Evolutionary conservation across 2,329 filamentous ascomycete species (phyloP).

Genomic region (Stagonosporopsis chrysanthemi): DNA sequence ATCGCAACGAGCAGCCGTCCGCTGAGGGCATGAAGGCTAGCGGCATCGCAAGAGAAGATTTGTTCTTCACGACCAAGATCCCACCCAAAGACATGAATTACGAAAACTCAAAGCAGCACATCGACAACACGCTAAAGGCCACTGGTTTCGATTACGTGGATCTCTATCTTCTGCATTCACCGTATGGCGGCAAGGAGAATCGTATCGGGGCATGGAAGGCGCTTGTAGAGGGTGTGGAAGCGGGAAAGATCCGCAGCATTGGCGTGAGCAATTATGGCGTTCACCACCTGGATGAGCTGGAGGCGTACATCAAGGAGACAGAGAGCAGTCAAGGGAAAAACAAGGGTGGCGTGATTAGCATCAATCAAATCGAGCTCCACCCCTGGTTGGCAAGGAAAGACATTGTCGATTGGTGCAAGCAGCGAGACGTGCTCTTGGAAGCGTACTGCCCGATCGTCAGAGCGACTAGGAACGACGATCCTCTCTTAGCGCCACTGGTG

Average conservation of each 20-base stretch:
- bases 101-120: constrained; percentile 67
- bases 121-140: constrained; percentile 59
- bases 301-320: constrained; percentile 64
- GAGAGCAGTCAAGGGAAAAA: constrained; percentile 70
- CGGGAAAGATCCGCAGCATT: constrained; percentile 60
- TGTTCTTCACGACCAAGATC: constrained; percentile 79
- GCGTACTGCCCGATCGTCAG: constrained; percentile 58
- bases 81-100: constrained; percentile 64
- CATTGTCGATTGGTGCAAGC: constrained; percentile 77
- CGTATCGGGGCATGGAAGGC: constrained; percentile 62
- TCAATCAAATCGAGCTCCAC: constrained; percentile 85
- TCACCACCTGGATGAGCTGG: constrained; percentile 63
- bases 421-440: constrained; percentile 58
- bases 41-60: constrained; percentile 62
- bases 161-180: constrained; percentile 65
- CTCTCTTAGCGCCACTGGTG: constrained; percentile 58
- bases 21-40: constrained; percentile 68
- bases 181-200: constrained; percentile 60
- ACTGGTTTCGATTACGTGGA: constrained; percentile 74
- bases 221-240: constrained; percentile 61
- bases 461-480: constrained; percentile 60
- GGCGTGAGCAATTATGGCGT: constrained; percentile 65
- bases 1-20: constrained; percentile 73
- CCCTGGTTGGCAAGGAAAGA: constrained; percentile 85
- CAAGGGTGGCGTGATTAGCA: constrained; percentile 74